Evolutionary conservation across 345 rosid species (phyloP).

Genomic region (Euphorbia pulcherrima): DNA sequence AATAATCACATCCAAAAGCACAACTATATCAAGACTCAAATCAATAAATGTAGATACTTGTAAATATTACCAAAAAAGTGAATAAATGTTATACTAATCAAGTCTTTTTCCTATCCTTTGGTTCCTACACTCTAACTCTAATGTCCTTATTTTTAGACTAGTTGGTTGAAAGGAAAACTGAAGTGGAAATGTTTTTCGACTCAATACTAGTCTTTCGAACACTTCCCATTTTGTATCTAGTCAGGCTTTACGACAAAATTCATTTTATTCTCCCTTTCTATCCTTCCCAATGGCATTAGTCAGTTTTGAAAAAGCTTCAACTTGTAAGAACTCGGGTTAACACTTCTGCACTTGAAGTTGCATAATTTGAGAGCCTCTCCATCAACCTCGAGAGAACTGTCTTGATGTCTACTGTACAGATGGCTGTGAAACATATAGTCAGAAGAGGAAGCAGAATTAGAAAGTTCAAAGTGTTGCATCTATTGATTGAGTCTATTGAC

Average conservation of each 20-base stretch:
- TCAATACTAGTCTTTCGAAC: neutral
- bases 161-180: neutral
- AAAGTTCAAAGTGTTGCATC: constrained; percentile 1
- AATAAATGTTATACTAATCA: too few relatives aligned
- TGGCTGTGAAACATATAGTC: constrained; percentile 51
- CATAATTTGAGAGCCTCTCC: constrained; percentile 97
- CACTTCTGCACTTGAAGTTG: constrained; percentile 81
- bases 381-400: constrained; percentile 90
- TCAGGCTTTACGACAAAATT: neutral
- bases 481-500: neutral
- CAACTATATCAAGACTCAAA: too few relatives aligned
- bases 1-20: neutral
- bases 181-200: neutral
- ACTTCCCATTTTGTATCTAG: neutral
- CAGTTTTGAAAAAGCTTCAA: constrained; percentile 95
- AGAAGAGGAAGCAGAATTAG: constrained; percentile 11
- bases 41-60: too few relatives aligned
- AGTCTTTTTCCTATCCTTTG: neutral
- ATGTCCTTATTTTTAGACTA: neutral
- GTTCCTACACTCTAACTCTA: neutral
- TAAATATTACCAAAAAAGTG: too few relatives aligned
- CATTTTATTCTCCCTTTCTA: constrained; percentile 1
- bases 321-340: constrained; percentile 97
- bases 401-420: constrained; percentile 95
- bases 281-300: constrained; percentile 82